Evolutionary conservation across 805 yeast genomes (phyloP).

Genomic region (Priceomyces haplophilus): DNA sequence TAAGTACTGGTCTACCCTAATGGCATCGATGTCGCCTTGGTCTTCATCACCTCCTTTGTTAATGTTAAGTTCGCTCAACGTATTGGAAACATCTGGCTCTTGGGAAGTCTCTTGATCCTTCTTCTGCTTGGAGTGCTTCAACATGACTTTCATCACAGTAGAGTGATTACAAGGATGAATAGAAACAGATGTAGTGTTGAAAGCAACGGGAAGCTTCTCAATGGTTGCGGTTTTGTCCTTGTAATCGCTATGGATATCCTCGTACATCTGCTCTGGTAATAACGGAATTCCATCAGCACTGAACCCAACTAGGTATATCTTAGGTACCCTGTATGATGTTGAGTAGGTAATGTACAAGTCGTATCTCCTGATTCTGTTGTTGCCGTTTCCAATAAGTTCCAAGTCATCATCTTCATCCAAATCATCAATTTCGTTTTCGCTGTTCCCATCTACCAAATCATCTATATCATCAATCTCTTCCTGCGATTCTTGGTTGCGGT

Average conservation of each 20-base stretch:
- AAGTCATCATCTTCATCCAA: conserved; percentile 30
- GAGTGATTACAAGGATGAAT: conserved; percentile 98
- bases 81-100: conserved; percentile 28
- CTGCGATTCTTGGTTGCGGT: conserved; percentile 26
- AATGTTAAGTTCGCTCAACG: conserved; percentile 47
- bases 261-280: conserved; percentile 87
- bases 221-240: conserved; percentile 95
- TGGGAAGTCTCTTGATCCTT: conserved; percentile 7
- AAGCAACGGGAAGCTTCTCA: conserved; percentile 83
- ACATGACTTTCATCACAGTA: conserved; percentile 84
- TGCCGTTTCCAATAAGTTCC: conserved; percentile 26
- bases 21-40: conserved; percentile 35
- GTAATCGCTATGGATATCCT: conserved; percentile 88
- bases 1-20: conserved; percentile 88
- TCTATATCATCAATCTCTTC: conserved; percentile 40
- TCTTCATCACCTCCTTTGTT: conserved; percentile 24
- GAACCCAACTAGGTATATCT: conserved; percentile 87
- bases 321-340: conserved; percentile 93
- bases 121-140: conserved; percentile 61
- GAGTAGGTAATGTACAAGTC: conserved; percentile 91
- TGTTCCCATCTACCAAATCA: conserved; percentile 43
- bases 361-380: conserved; percentile 60
- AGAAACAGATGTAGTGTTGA: conserved; percentile 73
- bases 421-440: conserved; percentile 23
- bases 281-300: conserved; percentile 81